Percentiles rank a stretch among this genome's conserved stretches.
Conservation (phyloP, 164 flowering plant species). For the Vitis rotundifolia region DNA sequence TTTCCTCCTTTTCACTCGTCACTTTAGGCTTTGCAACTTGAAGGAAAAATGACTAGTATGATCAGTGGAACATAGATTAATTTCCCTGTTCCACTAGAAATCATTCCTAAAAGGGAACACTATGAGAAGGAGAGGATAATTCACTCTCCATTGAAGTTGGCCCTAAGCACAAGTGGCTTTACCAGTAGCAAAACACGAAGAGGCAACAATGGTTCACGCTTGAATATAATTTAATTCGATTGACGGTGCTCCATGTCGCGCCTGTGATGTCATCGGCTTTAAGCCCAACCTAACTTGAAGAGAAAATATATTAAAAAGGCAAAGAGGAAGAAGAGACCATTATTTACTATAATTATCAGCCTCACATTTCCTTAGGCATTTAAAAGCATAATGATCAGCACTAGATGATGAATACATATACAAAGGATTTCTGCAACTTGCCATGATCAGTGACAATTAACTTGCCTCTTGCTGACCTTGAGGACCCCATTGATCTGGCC, state of each 20-base stretch:
- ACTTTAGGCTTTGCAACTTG: not conserved
- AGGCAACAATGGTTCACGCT: not conserved
- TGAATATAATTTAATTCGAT: not conserved
- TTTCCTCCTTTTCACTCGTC: not conserved
- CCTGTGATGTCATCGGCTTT: not conserved
- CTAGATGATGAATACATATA: not conserved
- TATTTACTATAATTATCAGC: not conserved
- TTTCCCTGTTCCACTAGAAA: not conserved
- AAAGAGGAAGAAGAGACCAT: not conserved
- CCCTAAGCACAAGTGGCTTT: not conserved
- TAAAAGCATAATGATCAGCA: not conserved
- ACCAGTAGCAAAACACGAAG: not conserved
- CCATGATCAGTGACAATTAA: not conserved
- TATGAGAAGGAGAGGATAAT: too few relatives aligned
- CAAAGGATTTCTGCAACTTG: not conserved
- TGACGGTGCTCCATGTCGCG: not conserved
- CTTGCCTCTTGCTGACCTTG: slow-evolving; percentile 6
- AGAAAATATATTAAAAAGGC: not conserved
- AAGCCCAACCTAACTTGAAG: not conserved
- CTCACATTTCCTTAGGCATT: not conserved
- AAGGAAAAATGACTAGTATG: not conserved
- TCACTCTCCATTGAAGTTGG: not conserved
- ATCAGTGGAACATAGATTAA: not conserved
- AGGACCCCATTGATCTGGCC: not conserved
- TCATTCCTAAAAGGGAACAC: not conserved